These are phyloP conservation scores for Casuarina cunninghamiana DNA, from an alignment of 306 rosid genomes.

Conservation along the genomic window DNA sequence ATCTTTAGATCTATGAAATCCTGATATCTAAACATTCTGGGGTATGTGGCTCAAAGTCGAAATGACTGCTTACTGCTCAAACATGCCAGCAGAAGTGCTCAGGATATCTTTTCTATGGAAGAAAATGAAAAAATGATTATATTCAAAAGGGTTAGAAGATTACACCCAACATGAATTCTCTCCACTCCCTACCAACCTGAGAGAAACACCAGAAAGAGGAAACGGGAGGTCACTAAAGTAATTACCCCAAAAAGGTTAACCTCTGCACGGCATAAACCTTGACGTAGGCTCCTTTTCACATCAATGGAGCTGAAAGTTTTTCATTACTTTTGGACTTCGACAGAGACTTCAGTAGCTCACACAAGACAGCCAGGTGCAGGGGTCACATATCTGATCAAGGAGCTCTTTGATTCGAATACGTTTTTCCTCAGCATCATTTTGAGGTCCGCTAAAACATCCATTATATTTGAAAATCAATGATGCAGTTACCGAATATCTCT, in stretches of 20 bases:
- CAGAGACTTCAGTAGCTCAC: background rate
- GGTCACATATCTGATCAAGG: background rate
- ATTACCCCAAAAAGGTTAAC: background rate
- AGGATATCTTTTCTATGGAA: background rate
- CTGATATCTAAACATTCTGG: background rate
- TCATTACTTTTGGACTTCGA: background rate
- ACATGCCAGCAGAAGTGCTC: background rate
- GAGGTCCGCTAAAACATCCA: slow-evolving; percentile 4
- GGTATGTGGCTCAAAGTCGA: background rate
- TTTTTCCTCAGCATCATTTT: slow-evolving; percentile 11
- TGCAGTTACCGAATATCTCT: slow-evolving; percentile 56
- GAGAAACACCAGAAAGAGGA: background rate
- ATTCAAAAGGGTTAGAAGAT: background rate
- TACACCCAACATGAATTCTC: background rate
- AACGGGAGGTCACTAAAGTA: background rate
- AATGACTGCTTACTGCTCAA: background rate
- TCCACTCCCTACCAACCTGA: background rate
- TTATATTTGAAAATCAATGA: slow-evolving; percentile 70
- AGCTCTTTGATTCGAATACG: background rate
- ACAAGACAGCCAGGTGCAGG: background rate
- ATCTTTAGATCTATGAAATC: background rate
- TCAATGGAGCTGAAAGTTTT: background rate
- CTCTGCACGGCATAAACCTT: background rate
- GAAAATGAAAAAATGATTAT: background rate
- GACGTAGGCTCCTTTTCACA: background rate